These are phyloP conservation scores for Cercis canadensis DNA, from an alignment of 306 rosid genomes.

Conservation along the genomic window DNA sequence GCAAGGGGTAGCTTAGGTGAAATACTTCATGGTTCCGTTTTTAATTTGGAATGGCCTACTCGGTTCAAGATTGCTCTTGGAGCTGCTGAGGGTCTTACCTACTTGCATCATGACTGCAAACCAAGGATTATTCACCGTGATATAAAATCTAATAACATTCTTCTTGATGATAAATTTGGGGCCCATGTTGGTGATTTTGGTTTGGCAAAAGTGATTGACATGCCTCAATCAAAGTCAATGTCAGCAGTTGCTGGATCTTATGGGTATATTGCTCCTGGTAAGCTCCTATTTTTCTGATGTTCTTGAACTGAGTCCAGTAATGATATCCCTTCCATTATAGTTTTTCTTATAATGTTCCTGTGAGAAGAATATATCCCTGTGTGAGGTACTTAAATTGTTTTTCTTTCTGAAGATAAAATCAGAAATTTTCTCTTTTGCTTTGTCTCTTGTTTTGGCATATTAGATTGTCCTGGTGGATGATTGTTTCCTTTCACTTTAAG, in stretches of 20 bases:
- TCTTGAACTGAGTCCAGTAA: not conserved
- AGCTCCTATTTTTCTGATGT: slow-evolving; percentile 22
- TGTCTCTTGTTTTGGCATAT: not conserved
- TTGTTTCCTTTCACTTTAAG: no score
- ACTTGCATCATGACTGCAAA: slow-evolving; percentile 97
- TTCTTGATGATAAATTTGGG: slow-evolving; percentile 83
- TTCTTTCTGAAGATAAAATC: not conserved
- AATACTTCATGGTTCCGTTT: slow-evolving; percentile 68
- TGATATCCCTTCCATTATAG: not conserved
- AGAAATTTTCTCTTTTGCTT: not conserved
- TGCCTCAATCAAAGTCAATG: slow-evolving; percentile 97
- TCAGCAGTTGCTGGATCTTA: slow-evolving; percentile 99
- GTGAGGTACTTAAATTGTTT: not conserved
- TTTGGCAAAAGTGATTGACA: slow-evolving; percentile 94
- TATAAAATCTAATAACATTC: slow-evolving; percentile 90
- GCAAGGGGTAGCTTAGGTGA: slow-evolving; percentile 97
- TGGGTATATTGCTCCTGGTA: slow-evolving; percentile 99
- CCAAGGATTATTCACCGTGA: slow-evolving; percentile 95
- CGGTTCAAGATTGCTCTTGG: slow-evolving; percentile 91
- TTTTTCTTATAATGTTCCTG: not conserved
- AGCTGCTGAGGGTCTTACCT: slow-evolving; percentile 98
- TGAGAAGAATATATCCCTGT: not conserved
- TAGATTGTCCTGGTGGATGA: not conserved
- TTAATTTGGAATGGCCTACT: slow-evolving; percentile 79
- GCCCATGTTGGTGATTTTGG: slow-evolving; percentile 99